These are phyloP conservation scores for Thalassiosira profunda DNA, from an alignment of 108 stramenopile genomes.

Conservation along the genomic window DNA sequence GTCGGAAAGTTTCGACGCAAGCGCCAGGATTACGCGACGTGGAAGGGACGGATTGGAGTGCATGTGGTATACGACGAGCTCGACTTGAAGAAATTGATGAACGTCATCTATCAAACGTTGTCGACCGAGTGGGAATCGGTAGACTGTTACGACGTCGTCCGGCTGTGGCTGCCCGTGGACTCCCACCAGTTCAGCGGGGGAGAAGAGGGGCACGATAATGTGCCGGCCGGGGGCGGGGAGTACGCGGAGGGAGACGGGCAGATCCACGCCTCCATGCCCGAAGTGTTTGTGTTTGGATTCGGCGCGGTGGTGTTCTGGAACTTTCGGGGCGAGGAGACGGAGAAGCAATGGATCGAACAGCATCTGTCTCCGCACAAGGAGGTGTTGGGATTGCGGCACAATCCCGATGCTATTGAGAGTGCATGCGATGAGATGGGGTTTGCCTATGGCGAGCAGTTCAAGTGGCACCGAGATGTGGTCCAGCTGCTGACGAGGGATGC, in stretches of 20 bases:
- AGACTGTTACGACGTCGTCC: slow-evolving; percentile 51
- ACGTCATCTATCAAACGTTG: slow-evolving; percentile 37
- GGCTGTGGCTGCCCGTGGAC: slow-evolving; percentile 38
- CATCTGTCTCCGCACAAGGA: slow-evolving; percentile 37
- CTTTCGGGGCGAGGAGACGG: slow-evolving; percentile 28
- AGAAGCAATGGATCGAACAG: slow-evolving; percentile 42
- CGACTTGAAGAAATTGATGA: slow-evolving; percentile 42
- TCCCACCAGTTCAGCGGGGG: slow-evolving; percentile 2
- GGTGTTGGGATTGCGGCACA: slow-evolving; percentile 35
- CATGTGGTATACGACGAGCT: slow-evolving; percentile 50
- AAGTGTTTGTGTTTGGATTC: slow-evolving; percentile 52
- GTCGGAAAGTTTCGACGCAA: slow-evolving; percentile 52
- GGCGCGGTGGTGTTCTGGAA: slow-evolving; percentile 62
- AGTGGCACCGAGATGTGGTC: slow-evolving; percentile 49
- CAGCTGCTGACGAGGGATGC: slow-evolving; percentile 51
- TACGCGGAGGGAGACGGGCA: slow-evolving; percentile 37
- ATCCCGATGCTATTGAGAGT: slow-evolving; percentile 38
- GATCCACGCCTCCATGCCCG: slow-evolving; percentile 49
- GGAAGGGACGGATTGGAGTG: slow-evolving; percentile 53
- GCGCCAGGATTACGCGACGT: slow-evolving; percentile 40
- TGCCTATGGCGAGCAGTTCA: slow-evolving; percentile 38
- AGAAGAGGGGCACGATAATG: slow-evolving; percentile 27
- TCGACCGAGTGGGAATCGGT: slow-evolving; percentile 42
- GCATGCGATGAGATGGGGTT: slow-evolving; percentile 56
- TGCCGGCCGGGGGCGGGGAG: slow-evolving; percentile 24